Conservation (phyloP, 2,329 filamentous ascomycete species). For the Aureobasidium melanogenum region DNA sequence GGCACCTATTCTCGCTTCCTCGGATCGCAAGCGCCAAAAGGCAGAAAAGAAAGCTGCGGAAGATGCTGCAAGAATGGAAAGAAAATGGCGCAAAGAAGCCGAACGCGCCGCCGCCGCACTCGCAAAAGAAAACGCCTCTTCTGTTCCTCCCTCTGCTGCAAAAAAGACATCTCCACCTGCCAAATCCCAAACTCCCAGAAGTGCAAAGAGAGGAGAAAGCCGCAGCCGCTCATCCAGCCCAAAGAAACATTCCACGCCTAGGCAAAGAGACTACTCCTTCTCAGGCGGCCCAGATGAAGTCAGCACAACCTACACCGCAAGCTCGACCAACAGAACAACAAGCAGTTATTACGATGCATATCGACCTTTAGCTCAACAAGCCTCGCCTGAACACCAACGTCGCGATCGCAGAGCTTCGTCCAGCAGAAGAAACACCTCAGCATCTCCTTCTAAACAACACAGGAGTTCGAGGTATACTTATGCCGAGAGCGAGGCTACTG, state of each 20-base stretch:
- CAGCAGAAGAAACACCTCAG: background rate
- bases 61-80: slow-evolving; percentile 31
- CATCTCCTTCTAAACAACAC: background rate
- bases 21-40: slow-evolving; percentile 29
- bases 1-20: slow-evolving; percentile 23
- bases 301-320: slow-evolving; percentile 25
- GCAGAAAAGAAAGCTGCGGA: slow-evolving; percentile 29
- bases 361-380: slow-evolving; percentile 21
- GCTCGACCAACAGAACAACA: slow-evolving; percentile 16
- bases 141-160: slow-evolving; percentile 16
- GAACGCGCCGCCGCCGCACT: slow-evolving; percentile 30
- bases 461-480: background rate
- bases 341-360: slow-evolving; percentile 29
- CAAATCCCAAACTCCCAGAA: slow-evolving; percentile 11
- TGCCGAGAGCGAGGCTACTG: slow-evolving; percentile 27
- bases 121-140: slow-evolving; percentile 21
- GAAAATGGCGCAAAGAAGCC: slow-evolving; percentile 31
- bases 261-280: slow-evolving; percentile 26
- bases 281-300: slow-evolving; percentile 23
- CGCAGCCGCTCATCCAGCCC: slow-evolving; percentile 20
- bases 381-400: background rate
- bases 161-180: slow-evolving; percentile 12
- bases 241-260: slow-evolving; percentile 17
- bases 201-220: slow-evolving; percentile 17
- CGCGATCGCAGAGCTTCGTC: background rate